Percentiles rank a stretch among this genome's conserved stretches.
These are phyloP conservation scores for Pseudonectria foliicola DNA, from an alignment of 2,329 filamentous ascomycete species.

Conservation along the genomic window DNA sequence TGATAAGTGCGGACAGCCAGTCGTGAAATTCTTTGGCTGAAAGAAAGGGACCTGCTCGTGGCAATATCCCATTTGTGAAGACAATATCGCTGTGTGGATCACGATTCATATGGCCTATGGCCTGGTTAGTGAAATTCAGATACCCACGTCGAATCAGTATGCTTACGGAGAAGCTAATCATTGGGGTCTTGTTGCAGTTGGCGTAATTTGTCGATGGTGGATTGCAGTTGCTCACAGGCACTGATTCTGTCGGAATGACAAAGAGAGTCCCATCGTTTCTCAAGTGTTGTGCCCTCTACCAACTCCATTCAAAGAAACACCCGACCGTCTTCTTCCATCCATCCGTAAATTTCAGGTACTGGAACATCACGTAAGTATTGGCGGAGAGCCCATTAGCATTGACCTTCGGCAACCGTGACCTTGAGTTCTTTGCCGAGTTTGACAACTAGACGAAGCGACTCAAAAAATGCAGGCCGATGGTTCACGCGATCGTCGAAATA, in stretches of 20 bases:
- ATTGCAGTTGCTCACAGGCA: constrained; percentile 2
- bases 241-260: background rate
- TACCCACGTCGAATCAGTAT: background rate
- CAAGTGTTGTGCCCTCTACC: constrained; percentile 2
- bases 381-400: constrained; percentile 4
- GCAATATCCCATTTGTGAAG: constrained; percentile 3
- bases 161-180: constrained; percentile 4
- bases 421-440: constrained; percentile 1
- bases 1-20: constrained; percentile 6
- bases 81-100: constrained; percentile 2
- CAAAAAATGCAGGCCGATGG: background rate
- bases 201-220: background rate
- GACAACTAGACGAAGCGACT: constrained; percentile 1
- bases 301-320: constrained; percentile 8
- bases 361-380: constrained; percentile 5
- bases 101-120: constrained; percentile 10
- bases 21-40: constrained; percentile 7
- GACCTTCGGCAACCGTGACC: constrained; percentile 3
- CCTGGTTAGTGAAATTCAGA: background rate
- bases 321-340: background rate
- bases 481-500: background rate
- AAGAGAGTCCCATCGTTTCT: constrained; percentile 3
- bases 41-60: constrained; percentile 6
- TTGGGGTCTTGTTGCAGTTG: constrained; percentile 3
- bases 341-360: constrained; percentile 11